Base-by-base conservation (phyloP, 2,329 filamentous ascomycete genomes). In the Macrophomina phaseolina region DNA sequence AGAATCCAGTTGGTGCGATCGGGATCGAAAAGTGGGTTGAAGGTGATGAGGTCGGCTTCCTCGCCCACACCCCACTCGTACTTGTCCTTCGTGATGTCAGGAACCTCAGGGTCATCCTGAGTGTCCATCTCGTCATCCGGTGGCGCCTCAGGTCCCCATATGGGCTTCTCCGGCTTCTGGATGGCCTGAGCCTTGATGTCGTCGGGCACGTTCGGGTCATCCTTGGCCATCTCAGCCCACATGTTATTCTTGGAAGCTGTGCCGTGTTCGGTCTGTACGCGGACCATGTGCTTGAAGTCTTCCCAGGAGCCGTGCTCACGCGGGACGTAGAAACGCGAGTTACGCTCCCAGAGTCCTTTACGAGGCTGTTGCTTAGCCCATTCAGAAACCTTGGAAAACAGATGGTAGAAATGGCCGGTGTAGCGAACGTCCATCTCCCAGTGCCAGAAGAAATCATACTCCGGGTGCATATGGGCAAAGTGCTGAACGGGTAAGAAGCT, bases 371-470 rank as follows among this genome's bases (percentile, higher is more conserved):
- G 77, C 66, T 84, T 84, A 1, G 89, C 87, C 88, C 91, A 94
- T 53, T 83, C 81, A 14, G 84, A 84, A 12, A 92, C 82, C 51
- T 88, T 86, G 69, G 90, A 84, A 69, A 94, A 89, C 14, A 94
- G 84, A 73, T 94, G 90, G 78, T 93, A 93, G 81, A 91, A 94
- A 79, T 97, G 93, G 42, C 93, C 93, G 0, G 91, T 95, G 77
- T 96, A 97, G 36, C 93, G 89, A 52, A 94, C 88, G 73, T 97
- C 93, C 90, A 97, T 94, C 78, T 97, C 93, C 92, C 93, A 96
- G 71, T 97, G 92, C 93, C 93, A 97, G 78, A 93, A 93, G 80
- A 89, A 92, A 56, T 96, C 92, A 74, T 94, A 97, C 77, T 97
- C 93, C 1, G 92, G 91, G 78, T 97, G 93, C 73, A 88, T 86